Conservation (phyloP, 225 moss, liverwort and hornwort species). For the Sphagnum contortum region DNA sequence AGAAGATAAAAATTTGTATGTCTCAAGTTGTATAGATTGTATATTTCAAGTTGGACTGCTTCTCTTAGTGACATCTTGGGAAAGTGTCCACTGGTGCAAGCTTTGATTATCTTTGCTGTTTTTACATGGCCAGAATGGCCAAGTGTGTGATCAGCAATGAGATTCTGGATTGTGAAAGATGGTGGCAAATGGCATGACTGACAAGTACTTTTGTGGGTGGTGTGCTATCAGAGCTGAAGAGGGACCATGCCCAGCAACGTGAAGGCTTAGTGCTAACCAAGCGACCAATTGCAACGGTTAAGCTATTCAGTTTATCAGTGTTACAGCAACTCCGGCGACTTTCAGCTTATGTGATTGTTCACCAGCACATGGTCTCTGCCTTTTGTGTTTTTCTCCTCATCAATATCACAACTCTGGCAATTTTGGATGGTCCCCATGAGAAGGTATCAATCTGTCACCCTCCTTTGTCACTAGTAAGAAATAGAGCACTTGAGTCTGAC, state of each 20-base stretch:
- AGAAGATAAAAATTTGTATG: too few relatives aligned
- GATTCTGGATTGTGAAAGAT: too few relatives aligned
- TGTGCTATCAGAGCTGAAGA: slow-evolving; percentile 32
- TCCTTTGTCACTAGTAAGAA: not conserved
- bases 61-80: too few relatives aligned
- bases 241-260: slow-evolving; percentile 48
- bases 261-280: slow-evolving; percentile 52
- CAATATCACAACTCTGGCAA: slow-evolving; percentile 20
- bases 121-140: too few relatives aligned
- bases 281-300: slow-evolving; percentile 60
- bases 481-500: not conserved
- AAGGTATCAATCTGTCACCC: slow-evolving; percentile 12
- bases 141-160: too few relatives aligned
- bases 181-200: too few relatives aligned
- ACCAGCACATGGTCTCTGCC: slow-evolving; percentile 40
- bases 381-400: slow-evolving; percentile 21
- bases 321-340: slow-evolving; percentile 45
- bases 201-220: not conserved
- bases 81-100: too few relatives aligned
- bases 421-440: slow-evolving; percentile 77
- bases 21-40: too few relatives aligned
- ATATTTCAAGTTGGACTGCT: too few relatives aligned
- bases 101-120: too few relatives aligned
- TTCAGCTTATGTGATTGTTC: slow-evolving; percentile 47
- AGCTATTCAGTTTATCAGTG: slow-evolving; percentile 44